Conservation (phyloP, 345 rosid genomes). For the Murraya koenigii region DNA sequence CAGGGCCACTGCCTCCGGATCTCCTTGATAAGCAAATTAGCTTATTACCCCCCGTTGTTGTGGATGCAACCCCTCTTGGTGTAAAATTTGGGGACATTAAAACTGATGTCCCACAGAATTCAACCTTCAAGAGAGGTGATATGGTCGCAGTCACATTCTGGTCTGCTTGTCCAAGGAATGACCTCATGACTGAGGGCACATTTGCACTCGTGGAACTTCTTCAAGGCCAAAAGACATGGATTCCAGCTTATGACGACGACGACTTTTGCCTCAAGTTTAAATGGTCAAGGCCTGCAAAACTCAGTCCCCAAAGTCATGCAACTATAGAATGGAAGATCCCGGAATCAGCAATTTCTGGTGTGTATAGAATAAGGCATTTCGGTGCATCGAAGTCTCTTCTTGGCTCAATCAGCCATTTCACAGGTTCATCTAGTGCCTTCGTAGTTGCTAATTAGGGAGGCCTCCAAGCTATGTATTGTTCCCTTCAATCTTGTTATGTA, state of each 20-base stretch:
- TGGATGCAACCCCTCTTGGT: conserved; percentile 63
- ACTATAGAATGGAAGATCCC: conserved; percentile 81
- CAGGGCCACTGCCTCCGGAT: conserved; percentile 73
- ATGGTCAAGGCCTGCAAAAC: conserved; percentile 73
- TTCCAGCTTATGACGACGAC: conserved; percentile 77
- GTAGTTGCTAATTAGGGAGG: conserved; percentile 40
- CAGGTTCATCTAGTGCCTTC: conserved; percentile 84
- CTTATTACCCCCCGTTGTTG: conserved; percentile 63
- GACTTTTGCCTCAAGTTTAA: conserved; percentile 77
- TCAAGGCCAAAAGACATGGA: conserved; percentile 55
- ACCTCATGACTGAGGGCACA: conserved; percentile 88
- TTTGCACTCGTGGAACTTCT: conserved; percentile 74
- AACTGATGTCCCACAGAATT: conserved; percentile 53
- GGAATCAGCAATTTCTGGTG: conserved; percentile 48
- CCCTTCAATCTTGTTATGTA: too few relatives aligned
- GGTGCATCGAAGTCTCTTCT: conserved; percentile 76
- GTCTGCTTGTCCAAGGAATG: conserved; percentile 90
- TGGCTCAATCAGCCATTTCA: conserved; percentile 62
- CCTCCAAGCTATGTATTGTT: neutral
- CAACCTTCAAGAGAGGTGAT: conserved; percentile 60
- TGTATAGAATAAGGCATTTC: conserved; percentile 74
- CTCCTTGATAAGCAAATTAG: conserved; percentile 68
- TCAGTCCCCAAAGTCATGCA: conserved; percentile 64
- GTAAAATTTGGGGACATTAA: conserved; percentile 69
- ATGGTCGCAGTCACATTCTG: conserved; percentile 65